A percentile compares a stretch with the other conserved stretches of the same genome.
Evolutionary conservation across 1,284 basidiomycete species (phyloP).

Genomic region (Pholiota adiposa): DNA sequence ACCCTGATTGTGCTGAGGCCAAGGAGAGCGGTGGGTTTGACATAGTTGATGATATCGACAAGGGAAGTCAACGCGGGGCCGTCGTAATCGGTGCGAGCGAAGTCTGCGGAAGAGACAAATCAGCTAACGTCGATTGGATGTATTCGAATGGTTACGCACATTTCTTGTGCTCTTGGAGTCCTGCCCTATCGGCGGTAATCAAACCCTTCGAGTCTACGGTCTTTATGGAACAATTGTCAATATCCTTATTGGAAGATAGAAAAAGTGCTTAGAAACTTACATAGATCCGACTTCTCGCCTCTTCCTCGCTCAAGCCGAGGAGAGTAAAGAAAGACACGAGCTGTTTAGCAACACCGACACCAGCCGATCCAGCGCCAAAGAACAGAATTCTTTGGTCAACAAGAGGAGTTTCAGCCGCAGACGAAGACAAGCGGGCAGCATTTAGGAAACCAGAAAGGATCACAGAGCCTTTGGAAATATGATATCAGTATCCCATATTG

Average conservation of each 20-base stretch:
- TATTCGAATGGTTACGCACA: slow-evolving; percentile 36
- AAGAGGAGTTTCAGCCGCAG: slow-evolving; percentile 62
- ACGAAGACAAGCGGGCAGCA: slow-evolving; percentile 69
- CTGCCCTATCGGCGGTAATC: slow-evolving; percentile 67
- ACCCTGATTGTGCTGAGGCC: slow-evolving; percentile 78
- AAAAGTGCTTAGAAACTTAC: slow-evolving; percentile 39
- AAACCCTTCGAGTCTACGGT: slow-evolving; percentile 80
- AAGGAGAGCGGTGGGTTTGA: slow-evolving; percentile 83
- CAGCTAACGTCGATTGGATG: background rate
- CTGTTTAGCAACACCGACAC: slow-evolving; percentile 84
- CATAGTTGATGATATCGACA: slow-evolving; percentile 76
- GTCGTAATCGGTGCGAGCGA: slow-evolving; percentile 72
- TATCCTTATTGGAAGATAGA: slow-evolving; percentile 15
- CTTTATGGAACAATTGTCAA: slow-evolving; percentile 30
- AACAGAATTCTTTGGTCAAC: slow-evolving; percentile 81
- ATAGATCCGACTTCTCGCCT: slow-evolving; percentile 73
- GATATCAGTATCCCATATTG: slow-evolving; percentile 4
- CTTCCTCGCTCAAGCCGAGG: slow-evolving; percentile 64
- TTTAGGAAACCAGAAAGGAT: slow-evolving; percentile 82
- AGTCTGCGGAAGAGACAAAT: slow-evolving; percentile 46
- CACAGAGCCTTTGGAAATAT: slow-evolving; percentile 60
- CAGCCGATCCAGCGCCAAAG: slow-evolving; percentile 79
- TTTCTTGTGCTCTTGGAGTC: slow-evolving; percentile 76
- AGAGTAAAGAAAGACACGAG: slow-evolving; percentile 77
- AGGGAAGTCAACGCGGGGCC: slow-evolving; percentile 67